These are phyloP conservation scores for Chlamydomonas schloesseri DNA, from an alignment of 139 green algal genomes.

Conservation along the genomic window DNA sequence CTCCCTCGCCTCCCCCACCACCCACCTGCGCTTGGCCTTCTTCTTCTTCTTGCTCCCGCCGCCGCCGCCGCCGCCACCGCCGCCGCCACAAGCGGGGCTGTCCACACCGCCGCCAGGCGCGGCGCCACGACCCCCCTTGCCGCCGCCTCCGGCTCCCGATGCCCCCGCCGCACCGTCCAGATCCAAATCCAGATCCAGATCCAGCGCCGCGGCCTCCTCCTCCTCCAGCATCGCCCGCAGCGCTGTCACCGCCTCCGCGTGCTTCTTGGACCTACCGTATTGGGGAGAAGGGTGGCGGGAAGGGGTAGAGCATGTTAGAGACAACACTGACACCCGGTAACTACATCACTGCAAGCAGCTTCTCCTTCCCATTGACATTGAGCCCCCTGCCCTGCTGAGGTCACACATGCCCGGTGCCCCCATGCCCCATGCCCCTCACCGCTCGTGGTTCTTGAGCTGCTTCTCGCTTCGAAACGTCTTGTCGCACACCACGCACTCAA, in stretches of 20 bases:
- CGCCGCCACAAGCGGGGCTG: background rate
- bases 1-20: too few relatives aligned
- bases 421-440: slow-evolving; percentile 15
- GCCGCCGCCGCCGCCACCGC: background rate
- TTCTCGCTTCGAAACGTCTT: slow-evolving; percentile 92
- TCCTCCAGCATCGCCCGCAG: slow-evolving; percentile 67
- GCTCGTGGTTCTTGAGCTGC: slow-evolving; percentile 90
- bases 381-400: too few relatives aligned
- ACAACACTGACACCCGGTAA: too few relatives aligned
- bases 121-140: background rate
- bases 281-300: background rate
- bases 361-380: too few relatives aligned
- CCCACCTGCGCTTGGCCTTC: slow-evolving; percentile 37
- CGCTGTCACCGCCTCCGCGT: slow-evolving; percentile 70
- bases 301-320: background rate
- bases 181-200: background rate
- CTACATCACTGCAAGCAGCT: too few relatives aligned
- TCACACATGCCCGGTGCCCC: too few relatives aligned
- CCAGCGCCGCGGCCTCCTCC: slow-evolving; percentile 59
- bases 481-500: slow-evolving; percentile 91
- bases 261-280: slow-evolving; percentile 78
- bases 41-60: slow-evolving; percentile 49
- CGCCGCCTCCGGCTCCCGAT: slow-evolving; percentile 42
- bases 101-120: too few relatives aligned
- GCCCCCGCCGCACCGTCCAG: slow-evolving; percentile 32